These are phyloP conservation scores for Fragaria ananassa DNA, from an alignment of 306 rosid genomes.

Conservation along the genomic window DNA sequence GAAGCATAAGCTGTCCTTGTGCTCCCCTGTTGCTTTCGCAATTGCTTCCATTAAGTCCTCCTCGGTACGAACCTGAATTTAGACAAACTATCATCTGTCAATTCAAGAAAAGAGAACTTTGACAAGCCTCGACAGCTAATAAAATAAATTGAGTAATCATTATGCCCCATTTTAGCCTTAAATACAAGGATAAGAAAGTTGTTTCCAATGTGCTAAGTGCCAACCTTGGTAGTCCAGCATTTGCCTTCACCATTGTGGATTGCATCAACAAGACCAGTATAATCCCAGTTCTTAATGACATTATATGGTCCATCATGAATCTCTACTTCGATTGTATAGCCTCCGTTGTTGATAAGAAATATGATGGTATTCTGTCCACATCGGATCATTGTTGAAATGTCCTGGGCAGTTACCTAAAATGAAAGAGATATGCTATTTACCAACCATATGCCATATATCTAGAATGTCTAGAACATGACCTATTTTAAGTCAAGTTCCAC, in stretches of 20 bases:
- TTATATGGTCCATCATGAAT: constrained; percentile 95
- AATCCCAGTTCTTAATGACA: constrained; percentile 91
- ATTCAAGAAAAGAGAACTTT: neutral
- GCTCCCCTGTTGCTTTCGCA: constrained; percentile 42
- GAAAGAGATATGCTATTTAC: constrained; percentile 3
- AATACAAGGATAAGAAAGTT: neutral
- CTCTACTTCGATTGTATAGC: constrained; percentile 87
- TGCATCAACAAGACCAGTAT: constrained; percentile 71
- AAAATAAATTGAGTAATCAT: neutral
- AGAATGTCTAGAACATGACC: neutral
- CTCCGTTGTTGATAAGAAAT: constrained; percentile 85
- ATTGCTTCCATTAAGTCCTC: constrained; percentile 67
- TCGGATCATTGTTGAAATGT: constrained; percentile 84
- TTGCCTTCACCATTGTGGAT: constrained; percentile 84
- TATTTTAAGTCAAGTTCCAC: neutral
- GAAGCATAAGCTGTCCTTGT: constrained; percentile 65
- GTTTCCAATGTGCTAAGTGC: constrained; percentile 31
- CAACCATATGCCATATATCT: neutral
- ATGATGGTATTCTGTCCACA: constrained; percentile 69
- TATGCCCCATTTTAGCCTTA: neutral
- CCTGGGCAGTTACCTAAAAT: constrained; percentile 82
- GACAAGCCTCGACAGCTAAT: neutral
- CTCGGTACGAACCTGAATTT: constrained; percentile 65
- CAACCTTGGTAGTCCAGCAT: constrained; percentile 89
- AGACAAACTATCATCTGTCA: neutral